phyloP scores from a whole-genome alignment of 1,284 basidiomycete genomes.

The Cerrena zonata region DNA sequence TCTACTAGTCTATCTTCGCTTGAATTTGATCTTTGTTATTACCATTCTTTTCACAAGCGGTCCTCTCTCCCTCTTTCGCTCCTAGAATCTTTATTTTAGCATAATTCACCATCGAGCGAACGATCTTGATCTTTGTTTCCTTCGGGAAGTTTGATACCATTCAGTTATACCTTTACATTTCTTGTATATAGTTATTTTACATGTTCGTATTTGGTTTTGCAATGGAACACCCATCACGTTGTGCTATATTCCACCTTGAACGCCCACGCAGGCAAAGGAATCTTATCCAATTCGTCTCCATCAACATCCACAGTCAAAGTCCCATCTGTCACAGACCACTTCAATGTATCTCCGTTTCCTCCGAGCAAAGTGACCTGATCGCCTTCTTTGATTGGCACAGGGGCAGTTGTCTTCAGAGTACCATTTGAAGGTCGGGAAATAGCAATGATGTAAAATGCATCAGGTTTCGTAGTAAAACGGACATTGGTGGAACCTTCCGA shows the following conservation, averaged over 20 bases:
- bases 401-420: conserved; percentile 33
- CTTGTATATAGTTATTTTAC: too few species aligned
- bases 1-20: too few species aligned
- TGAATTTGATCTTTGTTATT: too few species aligned
- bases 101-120: too few species aligned
- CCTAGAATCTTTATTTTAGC: too few species aligned
- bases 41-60: too few species aligned
- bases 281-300: conserved; percentile 11
- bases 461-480: conserved; percentile 45
- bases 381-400: conserved; percentile 40
- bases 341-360: conserved; percentile 18
- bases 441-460: conserved; percentile 47
- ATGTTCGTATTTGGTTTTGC: too few species aligned
- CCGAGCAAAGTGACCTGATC: conserved; percentile 41
- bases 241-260: conserved; percentile 14
- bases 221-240: too few species aligned
- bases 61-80: too few species aligned
- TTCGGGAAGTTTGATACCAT: too few species aligned
- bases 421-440: conserved; percentile 34
- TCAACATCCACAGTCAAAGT: conserved; percentile 10
- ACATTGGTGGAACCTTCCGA: conserved; percentile 18
- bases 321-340: conserved; percentile 12
- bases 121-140: too few species aligned
- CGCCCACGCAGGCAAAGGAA: conserved; percentile 14
- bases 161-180: too few species aligned